These are phyloP conservation scores for Xylaria telfairii DNA, from an alignment of 495 filamentous ascomycete genomes.

Conservation along the genomic window DNA sequence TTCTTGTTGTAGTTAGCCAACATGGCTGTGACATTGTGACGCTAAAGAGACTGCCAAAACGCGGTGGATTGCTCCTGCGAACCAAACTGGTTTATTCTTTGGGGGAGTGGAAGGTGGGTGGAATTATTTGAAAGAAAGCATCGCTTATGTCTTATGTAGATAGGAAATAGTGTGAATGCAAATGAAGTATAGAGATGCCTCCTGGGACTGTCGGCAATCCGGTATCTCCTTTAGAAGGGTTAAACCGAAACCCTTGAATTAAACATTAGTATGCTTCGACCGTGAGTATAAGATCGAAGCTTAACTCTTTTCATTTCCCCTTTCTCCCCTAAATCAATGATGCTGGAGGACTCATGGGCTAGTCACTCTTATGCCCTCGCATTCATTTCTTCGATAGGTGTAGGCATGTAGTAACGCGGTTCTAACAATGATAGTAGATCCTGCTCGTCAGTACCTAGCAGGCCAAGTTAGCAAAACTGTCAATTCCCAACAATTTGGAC, in stretches of 20 bases:
- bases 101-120: too few species aligned
- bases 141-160: not conserved
- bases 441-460: not conserved
- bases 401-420: not conserved
- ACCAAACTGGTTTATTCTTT: not conserved
- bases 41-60: not conserved
- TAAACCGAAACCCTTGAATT: not conserved
- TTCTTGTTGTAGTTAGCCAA: not conserved
- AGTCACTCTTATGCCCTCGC: too few species aligned
- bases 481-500: not conserved
- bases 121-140: not conserved
- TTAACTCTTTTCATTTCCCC: not conserved
- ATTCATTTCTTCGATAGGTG: not conserved
- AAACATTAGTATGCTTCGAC: not conserved
- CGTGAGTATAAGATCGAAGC: not conserved
- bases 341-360: too few species aligned
- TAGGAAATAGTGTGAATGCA: not conserved
- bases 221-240: not conserved
- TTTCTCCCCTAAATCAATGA: not conserved
- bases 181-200: too few species aligned
- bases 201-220: too few species aligned
- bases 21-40: not conserved
- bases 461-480: not conserved
- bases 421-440: not conserved
- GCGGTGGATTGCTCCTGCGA: not conserved